Evolutionary conservation across 805 yeast genomes (phyloP).

Genomic region (Zygosaccharomyces kombuchaensis): DNA sequence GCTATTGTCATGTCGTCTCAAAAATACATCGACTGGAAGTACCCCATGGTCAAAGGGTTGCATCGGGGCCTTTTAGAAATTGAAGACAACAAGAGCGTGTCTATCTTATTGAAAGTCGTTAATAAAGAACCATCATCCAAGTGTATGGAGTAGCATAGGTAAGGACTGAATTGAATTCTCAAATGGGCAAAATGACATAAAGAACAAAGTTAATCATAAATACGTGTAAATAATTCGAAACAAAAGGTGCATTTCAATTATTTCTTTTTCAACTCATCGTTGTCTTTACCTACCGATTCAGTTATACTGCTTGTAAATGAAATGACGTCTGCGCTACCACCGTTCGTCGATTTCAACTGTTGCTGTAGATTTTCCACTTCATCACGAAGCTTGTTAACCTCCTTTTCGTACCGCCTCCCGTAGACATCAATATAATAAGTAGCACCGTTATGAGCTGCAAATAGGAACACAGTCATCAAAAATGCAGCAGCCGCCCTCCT

Average conservation of each 20-base stretch:
- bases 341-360: slow-evolving; percentile 16
- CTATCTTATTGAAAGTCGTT: slow-evolving; percentile 32
- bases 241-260: neutral
- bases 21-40: slow-evolving; percentile 66
- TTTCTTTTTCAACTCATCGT: slow-evolving; percentile 8
- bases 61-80: slow-evolving; percentile 38
- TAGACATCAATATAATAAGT: slow-evolving; percentile 89
- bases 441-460: slow-evolving; percentile 90
- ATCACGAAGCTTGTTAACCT: slow-evolving; percentile 61
- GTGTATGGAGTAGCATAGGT: slow-evolving; percentile 12
- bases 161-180: no score
- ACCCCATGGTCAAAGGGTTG: slow-evolving; percentile 42
- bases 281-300: slow-evolving; percentile 13
- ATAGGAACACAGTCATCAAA: slow-evolving; percentile 64
- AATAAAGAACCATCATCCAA: slow-evolving; percentile 26
- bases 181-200: neutral
- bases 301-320: slow-evolving; percentile 8
- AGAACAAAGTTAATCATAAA: slow-evolving; percentile 4
- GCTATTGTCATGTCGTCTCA: slow-evolving; percentile 63
- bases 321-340: slow-evolving; percentile 3
- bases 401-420: slow-evolving; percentile 85
- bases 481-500: slow-evolving; percentile 64
- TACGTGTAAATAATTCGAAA: slow-evolving; percentile 8
- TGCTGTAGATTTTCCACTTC: slow-evolving; percentile 67
- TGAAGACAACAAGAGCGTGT: slow-evolving; percentile 41